Conservation (phyloP, 1,284 basidiomycete species). For the Macrocystidia cucumis region DNA sequence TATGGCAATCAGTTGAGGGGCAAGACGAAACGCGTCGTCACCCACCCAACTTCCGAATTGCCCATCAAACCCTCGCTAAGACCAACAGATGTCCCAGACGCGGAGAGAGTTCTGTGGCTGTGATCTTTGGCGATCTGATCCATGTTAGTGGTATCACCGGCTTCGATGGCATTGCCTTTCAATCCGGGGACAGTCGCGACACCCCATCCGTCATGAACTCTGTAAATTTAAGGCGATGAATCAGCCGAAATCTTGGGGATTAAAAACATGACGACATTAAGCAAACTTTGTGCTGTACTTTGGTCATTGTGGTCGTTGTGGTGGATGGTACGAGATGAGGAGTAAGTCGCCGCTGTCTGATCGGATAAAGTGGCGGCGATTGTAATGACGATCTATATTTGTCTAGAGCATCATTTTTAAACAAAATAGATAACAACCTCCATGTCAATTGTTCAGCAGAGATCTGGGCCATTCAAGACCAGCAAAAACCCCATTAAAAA, state of each 20-base stretch:
- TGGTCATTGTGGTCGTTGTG: conserved; percentile 9
- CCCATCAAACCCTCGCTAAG: conserved; percentile 91
- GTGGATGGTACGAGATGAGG: conserved; percentile 1
- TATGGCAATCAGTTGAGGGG: conserved; percentile 2
- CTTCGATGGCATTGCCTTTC: conserved; percentile 84
- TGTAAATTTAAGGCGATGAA: conserved; percentile 18
- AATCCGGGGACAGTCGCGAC: conserved; percentile 56
- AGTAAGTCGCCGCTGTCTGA: too few relatives aligned
- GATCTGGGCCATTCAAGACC: too few relatives aligned
- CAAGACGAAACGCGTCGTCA: conserved; percentile 8
- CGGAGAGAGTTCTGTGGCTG: conserved; percentile 64
- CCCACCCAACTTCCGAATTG: conserved; percentile 90
- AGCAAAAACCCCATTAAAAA: too few relatives aligned
- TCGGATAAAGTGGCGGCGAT: too few relatives aligned
- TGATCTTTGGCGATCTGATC: conserved; percentile 77
- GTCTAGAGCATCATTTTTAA: too few relatives aligned
- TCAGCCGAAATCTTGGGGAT: not conserved
- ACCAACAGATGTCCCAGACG: conserved; percentile 84
- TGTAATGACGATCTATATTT: too few relatives aligned
- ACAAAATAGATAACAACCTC: too few relatives aligned
- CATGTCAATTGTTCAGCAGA: too few relatives aligned
- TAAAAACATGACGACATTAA: conserved; percentile 56
- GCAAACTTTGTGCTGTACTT: conserved; percentile 84
- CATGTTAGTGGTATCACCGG: conserved; percentile 81
- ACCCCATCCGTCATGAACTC: conserved; percentile 94